Conservation (phyloP, 2,329 filamentous ascomycete genomes). For the Atkinsonella hypoxylon region DNA sequence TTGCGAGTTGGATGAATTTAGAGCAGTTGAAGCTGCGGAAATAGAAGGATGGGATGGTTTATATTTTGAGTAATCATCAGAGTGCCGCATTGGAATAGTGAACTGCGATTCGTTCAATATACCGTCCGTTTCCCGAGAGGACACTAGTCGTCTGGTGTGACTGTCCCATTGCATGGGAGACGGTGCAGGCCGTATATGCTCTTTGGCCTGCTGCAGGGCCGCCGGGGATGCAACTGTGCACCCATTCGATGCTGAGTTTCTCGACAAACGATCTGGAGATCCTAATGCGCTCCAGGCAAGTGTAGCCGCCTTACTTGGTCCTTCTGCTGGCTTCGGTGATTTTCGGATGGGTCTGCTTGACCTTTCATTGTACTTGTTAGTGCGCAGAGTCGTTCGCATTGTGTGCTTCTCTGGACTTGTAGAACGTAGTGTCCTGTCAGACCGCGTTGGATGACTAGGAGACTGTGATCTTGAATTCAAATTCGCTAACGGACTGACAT, state of each 20-base stretch:
- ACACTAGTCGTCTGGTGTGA: slow-evolving; percentile 39
- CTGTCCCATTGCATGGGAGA: slow-evolving; percentile 39
- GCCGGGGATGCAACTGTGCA: slow-evolving; percentile 11
- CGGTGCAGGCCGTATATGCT: slow-evolving; percentile 21
- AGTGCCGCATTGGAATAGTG: slow-evolving; percentile 21
- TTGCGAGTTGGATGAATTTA: slow-evolving; percentile 24
- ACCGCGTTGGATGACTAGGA: slow-evolving; percentile 19
- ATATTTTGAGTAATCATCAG: slow-evolving; percentile 26
- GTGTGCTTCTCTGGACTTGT: slow-evolving; percentile 48
- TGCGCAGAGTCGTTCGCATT: slow-evolving; percentile 49
- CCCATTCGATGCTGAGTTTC: slow-evolving; percentile 14
- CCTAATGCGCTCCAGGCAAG: slow-evolving; percentile 45
- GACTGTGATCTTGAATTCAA: slow-evolving; percentile 19
- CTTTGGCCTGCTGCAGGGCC: slow-evolving; percentile 16
- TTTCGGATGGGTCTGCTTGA: slow-evolving; percentile 26
- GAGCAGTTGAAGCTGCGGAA: slow-evolving; percentile 43
- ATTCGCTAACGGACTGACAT: slow-evolving; percentile 7
- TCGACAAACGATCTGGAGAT: slow-evolving; percentile 24
- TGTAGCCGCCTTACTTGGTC: slow-evolving; percentile 51
- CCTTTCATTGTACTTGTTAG: slow-evolving; percentile 33
- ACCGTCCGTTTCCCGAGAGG: slow-evolving; percentile 22
- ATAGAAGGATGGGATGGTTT: slow-evolving; percentile 37
- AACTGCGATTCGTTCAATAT: slow-evolving; percentile 15
- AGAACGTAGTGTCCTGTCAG: slow-evolving; percentile 32
- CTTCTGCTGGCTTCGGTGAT: slow-evolving; percentile 30